Evolutionary conservation across 2,329 filamentous ascomycete species (phyloP).

Genomic region (Graphium sp.): DNA sequence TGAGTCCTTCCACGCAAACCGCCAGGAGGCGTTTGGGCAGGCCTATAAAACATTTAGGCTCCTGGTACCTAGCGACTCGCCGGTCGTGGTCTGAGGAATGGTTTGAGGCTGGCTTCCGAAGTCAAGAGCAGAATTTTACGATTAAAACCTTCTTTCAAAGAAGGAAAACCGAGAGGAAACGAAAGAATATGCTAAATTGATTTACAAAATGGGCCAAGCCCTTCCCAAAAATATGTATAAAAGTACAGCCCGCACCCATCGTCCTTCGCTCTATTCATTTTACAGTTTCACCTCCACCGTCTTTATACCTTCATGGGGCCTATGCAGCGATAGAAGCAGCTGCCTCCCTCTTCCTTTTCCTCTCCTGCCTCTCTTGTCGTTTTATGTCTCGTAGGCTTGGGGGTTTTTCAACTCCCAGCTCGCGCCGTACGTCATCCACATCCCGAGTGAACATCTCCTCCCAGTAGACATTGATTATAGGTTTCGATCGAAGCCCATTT

Average conservation of each 20-base stretch:
- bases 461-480: slow-evolving; percentile 95
- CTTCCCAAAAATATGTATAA: background rate
- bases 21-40: no score
- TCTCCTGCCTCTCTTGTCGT: slow-evolving; percentile 51
- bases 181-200: no score
- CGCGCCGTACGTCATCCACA: slow-evolving; percentile 54
- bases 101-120: no score
- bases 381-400: slow-evolving; percentile 71
- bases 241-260: background rate
- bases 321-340: slow-evolving; percentile 4
- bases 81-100: no score
- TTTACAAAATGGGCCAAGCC: no score
- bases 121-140: no score
- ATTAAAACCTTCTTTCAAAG: no score
- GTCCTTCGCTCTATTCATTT: background rate
- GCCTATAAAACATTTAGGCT: no score
- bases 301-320: no score
- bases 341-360: slow-evolving; percentile 37
- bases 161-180: no score
- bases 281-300: background rate
- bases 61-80: no score
- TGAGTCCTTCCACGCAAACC: no score
- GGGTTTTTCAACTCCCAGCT: slow-evolving; percentile 74
- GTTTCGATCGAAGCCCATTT: slow-evolving; percentile 61
- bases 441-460: slow-evolving; percentile 82